Evolutionary conservation across 495 filamentous ascomycete species (phyloP).

Genomic region (Penicillium canariense): DNA sequence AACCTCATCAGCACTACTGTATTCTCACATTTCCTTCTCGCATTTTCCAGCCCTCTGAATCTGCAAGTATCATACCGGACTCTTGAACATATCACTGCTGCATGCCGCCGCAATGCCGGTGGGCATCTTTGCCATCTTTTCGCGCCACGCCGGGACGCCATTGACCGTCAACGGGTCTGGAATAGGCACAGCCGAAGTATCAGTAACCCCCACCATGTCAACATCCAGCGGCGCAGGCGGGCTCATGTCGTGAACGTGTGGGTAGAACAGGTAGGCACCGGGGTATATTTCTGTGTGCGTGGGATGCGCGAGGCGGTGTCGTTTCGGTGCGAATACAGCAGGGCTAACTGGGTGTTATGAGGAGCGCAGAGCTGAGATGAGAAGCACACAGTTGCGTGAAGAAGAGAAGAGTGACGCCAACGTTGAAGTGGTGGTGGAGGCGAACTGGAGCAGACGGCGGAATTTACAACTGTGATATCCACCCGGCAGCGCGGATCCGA

Average conservation of each 20-base stretch:
- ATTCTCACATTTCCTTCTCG: background rate
- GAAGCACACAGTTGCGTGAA: background rate
- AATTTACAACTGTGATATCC: slow-evolving; percentile 21
- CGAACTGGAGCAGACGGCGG: slow-evolving; percentile 13
- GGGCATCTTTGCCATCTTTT: slow-evolving; percentile 62
- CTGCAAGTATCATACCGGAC: slow-evolving; percentile 45
- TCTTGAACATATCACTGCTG: slow-evolving; percentile 84
- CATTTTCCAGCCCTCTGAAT: background rate
- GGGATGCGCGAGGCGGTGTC: background rate
- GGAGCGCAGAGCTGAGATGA: background rate
- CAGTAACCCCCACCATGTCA: slow-evolving; percentile 35
- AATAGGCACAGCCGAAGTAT: slow-evolving; percentile 38
- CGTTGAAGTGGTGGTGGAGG: slow-evolving; percentile 11
- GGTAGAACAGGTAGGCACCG: slow-evolving; percentile 5
- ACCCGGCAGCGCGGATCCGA: slow-evolving; percentile 16
- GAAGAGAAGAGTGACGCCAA: background rate
- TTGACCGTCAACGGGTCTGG: slow-evolving; percentile 68
- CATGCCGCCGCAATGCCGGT: slow-evolving; percentile 75
- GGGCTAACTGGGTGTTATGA: background rate
- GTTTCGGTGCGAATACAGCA: background rate
- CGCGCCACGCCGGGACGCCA: slow-evolving; percentile 65
- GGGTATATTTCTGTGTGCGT: slow-evolving; percentile 6
- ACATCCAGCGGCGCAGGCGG: slow-evolving; percentile 43
- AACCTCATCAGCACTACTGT: slow-evolving; percentile 3
- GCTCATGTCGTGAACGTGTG: slow-evolving; percentile 28